Evolutionary conservation across 2,329 filamentous ascomycete genomes (phyloP), one percentile per base, ranked within the genome.

Genomic region (Bipolaris bicolor): DNA sequence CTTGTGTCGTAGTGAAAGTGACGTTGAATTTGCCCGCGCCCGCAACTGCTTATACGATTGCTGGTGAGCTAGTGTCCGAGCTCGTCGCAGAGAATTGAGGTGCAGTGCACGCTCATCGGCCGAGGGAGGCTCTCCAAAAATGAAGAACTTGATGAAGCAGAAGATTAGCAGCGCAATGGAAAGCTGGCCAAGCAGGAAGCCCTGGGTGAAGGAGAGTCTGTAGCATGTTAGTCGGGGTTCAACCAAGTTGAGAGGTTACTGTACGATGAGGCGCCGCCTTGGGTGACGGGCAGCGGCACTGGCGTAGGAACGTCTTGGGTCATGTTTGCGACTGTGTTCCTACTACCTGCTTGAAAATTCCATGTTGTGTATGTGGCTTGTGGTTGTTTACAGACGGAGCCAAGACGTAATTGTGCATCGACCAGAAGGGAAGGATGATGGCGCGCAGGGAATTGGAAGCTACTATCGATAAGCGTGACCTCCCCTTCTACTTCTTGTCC

Each of bases 81-180:
- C 87, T 57, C 88, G 86, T 24, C 91, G 86, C 65, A 92, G 88
- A 10, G 89, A 88, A 56, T 90, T 91, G 64, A 90, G 87, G 41
- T 90, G 81, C 7, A 91, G 84, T 11, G 92, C 91, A 18, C 90
- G 91, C 52, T 89, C 87, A 62, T 96, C 92, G 60, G 92, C 84
- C 1, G 90, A 92, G 0, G 92, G 92, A 5, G 92, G 88, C 73
- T 98, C 95, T 68, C 95, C 95, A 74, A 99, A 98, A 73, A 99
- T 98, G 85, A 99, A 99, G 86, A 97, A 99, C 76, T 97, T 97
- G 78, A 99, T 98, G 79, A 99, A 98, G 66, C 90, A 91, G 63
- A 92, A 93, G 60, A 99, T 87, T 37, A 99, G 84, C 22, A 98
- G 81, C 13, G 97, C 91, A 44, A 99, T 90, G 1, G 92, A 96